Evolutionary conservation across 164 flowering plant species (phyloP), one percentile per base, ranked within the genome.

Genomic region (Vitis cinerea): DNA sequence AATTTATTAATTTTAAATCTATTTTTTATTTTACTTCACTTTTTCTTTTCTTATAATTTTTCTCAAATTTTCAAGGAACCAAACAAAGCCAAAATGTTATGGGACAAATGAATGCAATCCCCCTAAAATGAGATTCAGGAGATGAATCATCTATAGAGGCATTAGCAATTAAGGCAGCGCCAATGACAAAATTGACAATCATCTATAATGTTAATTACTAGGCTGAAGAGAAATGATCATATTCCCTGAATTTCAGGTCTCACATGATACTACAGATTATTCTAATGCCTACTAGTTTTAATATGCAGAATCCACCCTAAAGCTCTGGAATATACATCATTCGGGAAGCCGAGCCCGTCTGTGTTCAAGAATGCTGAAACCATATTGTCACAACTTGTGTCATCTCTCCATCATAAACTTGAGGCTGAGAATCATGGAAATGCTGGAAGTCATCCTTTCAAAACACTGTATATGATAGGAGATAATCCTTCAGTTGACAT

Each of bases 261-360:
- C 55, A 37, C 48, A 7, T 12, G 30, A 67, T 52, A 10, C 5
- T 6, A 57, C 61, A 23, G 59, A 51, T 31, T 30, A 52, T 31
- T 64, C 9, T 48, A 50, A 30, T 11, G 52, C 10, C 37, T 2
- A 10, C 50, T 59, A 15, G 15, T 37, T 23, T 53, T 44, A 62
- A 66, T 59, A 67, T 86, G 88, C 87, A 90, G 94, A 63, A 80
- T 87, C 65, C 87, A 86, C 65, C 80, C 78, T 15, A 64, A 63
- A 29, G 63, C 84, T 65, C 81, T 93, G 67, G 75, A 84, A 74
- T 90, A 86, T 75, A 84, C 89, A 55, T 85, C 85, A 50, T 88
- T 78, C 63, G 98, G 98, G 66, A 93, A 93, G 72, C 94, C 94
- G 72, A 85, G 85, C 75, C 90, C 96, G 1, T 81, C 71, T 65